Evolutionary conservation across 495 filamentous ascomycete genomes (phyloP).

Genomic region (Penicillium bovifimosum): DNA sequence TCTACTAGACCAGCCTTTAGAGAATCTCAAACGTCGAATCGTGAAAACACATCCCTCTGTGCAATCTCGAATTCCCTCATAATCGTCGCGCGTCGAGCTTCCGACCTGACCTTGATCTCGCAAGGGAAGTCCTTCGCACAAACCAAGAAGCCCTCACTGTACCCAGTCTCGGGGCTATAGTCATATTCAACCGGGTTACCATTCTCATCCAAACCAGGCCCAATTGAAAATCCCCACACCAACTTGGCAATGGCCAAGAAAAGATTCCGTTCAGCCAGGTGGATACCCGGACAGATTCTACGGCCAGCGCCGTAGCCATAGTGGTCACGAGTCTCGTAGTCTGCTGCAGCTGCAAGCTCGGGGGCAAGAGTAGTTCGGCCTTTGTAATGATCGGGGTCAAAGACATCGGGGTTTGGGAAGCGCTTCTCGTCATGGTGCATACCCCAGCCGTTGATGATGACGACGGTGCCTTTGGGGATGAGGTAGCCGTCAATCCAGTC

Average conservation of each 20-base stretch:
- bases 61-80: not conserved
- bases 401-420: conserved; percentile 50
- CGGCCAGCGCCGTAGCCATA: conserved; percentile 40
- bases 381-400: conserved; percentile 6
- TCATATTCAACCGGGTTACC: not conserved
- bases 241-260: conserved; percentile 46
- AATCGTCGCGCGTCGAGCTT: not conserved
- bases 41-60: not conserved
- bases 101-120: not conserved
- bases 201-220: not conserved
- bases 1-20: too few species aligned
- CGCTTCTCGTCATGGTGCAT: conserved; percentile 33
- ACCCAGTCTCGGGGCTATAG: not conserved
- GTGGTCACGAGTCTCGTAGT: conserved; percentile 20
- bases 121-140: not conserved
- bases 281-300: conserved; percentile 53
- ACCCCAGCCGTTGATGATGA: conserved; percentile 32
- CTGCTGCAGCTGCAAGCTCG: not conserved
- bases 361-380: not conserved
- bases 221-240: not conserved
- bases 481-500: conserved; percentile 24
- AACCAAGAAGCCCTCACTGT: not conserved
- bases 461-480: conserved; percentile 23
- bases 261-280: conserved; percentile 52
- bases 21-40: not conserved